Evolutionary conservation across 495 filamentous ascomycete species (phyloP), one percentile per base, ranked within the genome.

Genomic region (Podospora bellae-mahoneyi): DNA sequence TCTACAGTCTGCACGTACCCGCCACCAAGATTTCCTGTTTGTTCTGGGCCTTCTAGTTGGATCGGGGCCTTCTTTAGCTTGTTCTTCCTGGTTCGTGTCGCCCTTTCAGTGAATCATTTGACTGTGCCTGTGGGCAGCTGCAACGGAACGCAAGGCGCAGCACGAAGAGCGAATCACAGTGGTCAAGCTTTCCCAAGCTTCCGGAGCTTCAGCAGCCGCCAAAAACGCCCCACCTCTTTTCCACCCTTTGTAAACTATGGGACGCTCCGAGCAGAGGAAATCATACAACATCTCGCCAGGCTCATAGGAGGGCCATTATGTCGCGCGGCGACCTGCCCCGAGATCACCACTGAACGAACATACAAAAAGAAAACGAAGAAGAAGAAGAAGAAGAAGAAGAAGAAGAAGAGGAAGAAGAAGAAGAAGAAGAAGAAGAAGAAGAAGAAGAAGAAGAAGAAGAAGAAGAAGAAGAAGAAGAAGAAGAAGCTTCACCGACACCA

Each of bases 291-390:
- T 72, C 32, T 74, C 70, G 65, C 68, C 73, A 62, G 73, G 73
- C 69, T 75, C 72, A 34, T 76, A 75, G 72, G 62, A 60, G 61
- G 55, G 66, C 4, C 72, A 72, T 56, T 72, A 76, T 76, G 74
- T 72, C 68, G 72, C 62, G 65, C 68, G 61, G 60, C 67, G 55
- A 57, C 63, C 58, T 34, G 32, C 54, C 64, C 68, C 30, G 68
- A 62, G 62, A 70, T 32, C 32, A 32, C 64, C 63, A 68, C 39
- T 66, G 32, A 69, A 32, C 30, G 32, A 69, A 32, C 4, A 5
- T 64, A 19, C 67, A 16, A 44, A 5, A 67, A 60, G n/a, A 60
- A 61, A 7, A 44, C n/a, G 23, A 23, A 23, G 23, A 23, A 23
- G 20, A 23, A 23, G 20, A n/a, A n/a, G n/a, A n/a, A n/a, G n/a